Percentiles rank a stretch among this genome's conserved stretches.
Conservation (phyloP, 2,329 filamentous ascomycete species). For the Knufia fluminis region DNA sequence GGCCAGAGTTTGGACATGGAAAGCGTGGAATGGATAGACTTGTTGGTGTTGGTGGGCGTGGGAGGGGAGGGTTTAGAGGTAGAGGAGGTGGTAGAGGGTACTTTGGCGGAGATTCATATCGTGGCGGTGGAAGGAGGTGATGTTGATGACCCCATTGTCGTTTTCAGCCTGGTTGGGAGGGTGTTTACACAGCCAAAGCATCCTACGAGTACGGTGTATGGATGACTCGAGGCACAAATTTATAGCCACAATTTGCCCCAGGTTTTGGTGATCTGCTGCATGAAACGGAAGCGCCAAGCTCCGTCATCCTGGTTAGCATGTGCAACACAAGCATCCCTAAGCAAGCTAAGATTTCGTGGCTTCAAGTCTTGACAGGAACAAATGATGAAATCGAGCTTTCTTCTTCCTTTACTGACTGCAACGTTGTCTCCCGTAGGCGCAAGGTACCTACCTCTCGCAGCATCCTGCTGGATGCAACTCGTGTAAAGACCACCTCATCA, state of each 20-base stretch:
- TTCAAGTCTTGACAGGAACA: background rate
- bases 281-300: background rate
- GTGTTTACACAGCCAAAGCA: too few species aligned
- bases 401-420: too few species aligned
- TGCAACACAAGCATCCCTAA: background rate
- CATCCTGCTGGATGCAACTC: too few species aligned
- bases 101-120: constrained; percentile 15
- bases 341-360: background rate
- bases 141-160: constrained; percentile 10
- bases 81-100: constrained; percentile 23
- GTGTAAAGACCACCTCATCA: too few species aligned
- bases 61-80: constrained; percentile 27
- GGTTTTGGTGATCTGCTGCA: background rate
- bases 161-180: too few species aligned
- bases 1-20: constrained; percentile 53
- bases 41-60: constrained; percentile 29
- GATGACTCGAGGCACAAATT: background rate
- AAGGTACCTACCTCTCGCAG: too few species aligned
- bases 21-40: constrained; percentile 21
- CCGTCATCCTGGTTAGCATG: background rate
- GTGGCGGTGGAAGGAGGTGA: constrained; percentile 17
- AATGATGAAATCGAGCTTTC: background rate
- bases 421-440: too few species aligned
- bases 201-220: background rate
- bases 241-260: too few species aligned